phyloP scores from a whole-genome alignment of 164 flowering plant species.

The Tetracentron sinense region DNA sequence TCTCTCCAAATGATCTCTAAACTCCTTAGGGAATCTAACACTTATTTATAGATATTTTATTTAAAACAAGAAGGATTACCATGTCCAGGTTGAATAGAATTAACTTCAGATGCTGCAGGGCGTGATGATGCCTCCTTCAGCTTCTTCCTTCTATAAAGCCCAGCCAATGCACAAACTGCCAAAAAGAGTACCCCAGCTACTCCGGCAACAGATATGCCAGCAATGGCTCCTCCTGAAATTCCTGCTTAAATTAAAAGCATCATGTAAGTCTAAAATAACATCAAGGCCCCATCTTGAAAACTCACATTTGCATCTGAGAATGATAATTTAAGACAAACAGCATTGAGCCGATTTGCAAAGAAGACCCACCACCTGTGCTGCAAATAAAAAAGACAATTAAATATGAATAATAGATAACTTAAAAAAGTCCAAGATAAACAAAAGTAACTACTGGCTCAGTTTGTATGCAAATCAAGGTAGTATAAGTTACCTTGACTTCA shows the following conservation, averaged over 20 bases:
- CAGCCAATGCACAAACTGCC: conserved; percentile 33
- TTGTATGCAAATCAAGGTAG: neutral
- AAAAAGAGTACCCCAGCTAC: conserved; percentile 31
- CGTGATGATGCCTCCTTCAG: conserved; percentile 31
- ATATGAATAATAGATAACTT: conserved; percentile 11
- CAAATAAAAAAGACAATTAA: conserved; percentile 28
- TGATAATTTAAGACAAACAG: conserved; percentile 4
- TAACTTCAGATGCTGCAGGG: conserved; percentile 25
- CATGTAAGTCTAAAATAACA: conserved; percentile 14
- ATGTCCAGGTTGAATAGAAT: conserved; percentile 20
- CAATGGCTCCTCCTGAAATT: conserved; percentile 50
- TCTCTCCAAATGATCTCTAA: no score
- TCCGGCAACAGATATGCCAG: conserved; percentile 55
- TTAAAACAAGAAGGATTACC: conserved; percentile 18
- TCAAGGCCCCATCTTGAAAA: conserved; percentile 1
- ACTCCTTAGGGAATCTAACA: no score
- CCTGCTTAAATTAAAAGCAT: conserved; percentile 40
- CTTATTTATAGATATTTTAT: neutral
- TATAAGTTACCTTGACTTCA: conserved; percentile 41
- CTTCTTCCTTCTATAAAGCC: conserved; percentile 46
- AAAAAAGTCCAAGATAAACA: neutral
- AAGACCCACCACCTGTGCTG: conserved; percentile 52
- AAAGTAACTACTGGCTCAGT: neutral
- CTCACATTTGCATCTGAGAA: neutral
- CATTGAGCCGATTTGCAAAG: conserved; percentile 11